phyloP scores from a whole-genome alignment of 148 eudicot species.

The Silene latifolia region DNA sequence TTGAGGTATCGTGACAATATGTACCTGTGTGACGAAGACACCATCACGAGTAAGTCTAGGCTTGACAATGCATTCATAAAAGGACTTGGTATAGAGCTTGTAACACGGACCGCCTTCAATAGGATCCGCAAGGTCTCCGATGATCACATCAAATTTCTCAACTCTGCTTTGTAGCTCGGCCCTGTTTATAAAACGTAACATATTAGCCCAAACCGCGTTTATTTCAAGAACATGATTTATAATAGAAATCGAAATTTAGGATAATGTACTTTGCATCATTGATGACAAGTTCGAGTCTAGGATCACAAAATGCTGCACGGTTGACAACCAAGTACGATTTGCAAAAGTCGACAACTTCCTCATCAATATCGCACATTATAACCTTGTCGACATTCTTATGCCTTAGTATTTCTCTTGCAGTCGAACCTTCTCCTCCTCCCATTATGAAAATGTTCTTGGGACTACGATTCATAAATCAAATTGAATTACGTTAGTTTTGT shows the following conservation, averaged over 20 bases:
- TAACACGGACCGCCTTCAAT: conserved; percentile 97
- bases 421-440: conserved; percentile 99
- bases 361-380: conserved; percentile 93
- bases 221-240: not conserved
- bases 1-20: too few species aligned
- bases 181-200: conserved; percentile 31
- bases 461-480: conserved; percentile 42
- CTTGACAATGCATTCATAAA: conserved; percentile 72
- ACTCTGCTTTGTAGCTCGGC: conserved; percentile 68
- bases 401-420: conserved; percentile 82
- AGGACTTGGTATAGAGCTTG: conserved; percentile 85
- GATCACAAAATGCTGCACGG: conserved; percentile 67
- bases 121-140: conserved; percentile 91
- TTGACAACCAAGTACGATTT: conserved; percentile 77
- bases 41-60: conserved; percentile 68
- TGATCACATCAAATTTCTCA: conserved; percentile 68
- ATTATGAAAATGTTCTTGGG: conserved; percentile 70
- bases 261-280: conserved; percentile 68
- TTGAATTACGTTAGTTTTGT: not conserved
- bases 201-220: not conserved
- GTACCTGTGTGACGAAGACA: conserved; percentile 89
- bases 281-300: conserved; percentile 78
- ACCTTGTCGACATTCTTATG: conserved; percentile 68
- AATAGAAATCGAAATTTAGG: not conserved
- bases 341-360: conserved; percentile 92